Evolutionary conservation across 2,329 filamentous ascomycete species (phyloP).

Genomic region (Trichoderma atrobrunneum): DNA sequence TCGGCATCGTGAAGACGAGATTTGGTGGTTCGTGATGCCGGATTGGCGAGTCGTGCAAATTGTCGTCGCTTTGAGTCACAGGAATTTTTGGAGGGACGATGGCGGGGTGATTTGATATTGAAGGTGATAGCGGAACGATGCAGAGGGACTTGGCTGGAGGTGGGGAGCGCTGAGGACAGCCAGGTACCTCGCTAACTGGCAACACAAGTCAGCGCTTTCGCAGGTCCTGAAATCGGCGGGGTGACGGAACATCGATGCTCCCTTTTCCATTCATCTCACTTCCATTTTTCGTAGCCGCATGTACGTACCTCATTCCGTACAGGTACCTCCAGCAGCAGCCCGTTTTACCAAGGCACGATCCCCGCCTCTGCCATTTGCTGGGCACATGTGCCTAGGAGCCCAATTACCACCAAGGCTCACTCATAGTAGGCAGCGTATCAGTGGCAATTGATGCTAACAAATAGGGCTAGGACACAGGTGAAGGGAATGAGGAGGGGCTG

Average conservation of each 20-base stretch:
- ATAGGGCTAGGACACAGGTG: background rate
- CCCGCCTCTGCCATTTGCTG: background rate
- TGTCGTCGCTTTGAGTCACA: slow-evolving; percentile 38
- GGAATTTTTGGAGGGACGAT: slow-evolving; percentile 34
- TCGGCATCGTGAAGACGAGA: slow-evolving; percentile 67
- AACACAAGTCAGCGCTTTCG: background rate
- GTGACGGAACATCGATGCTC: slow-evolving; percentile 32
- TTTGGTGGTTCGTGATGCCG: slow-evolving; percentile 22
- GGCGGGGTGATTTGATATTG: slow-evolving; percentile 27
- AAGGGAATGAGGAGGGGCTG: background rate
- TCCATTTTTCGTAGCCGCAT: background rate
- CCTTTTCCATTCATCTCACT: slow-evolving; percentile 15
- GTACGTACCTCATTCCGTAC: background rate
- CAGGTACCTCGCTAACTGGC: slow-evolving; percentile 22
- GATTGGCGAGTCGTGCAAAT: background rate
- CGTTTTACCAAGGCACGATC: background rate
- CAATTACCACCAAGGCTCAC: background rate
- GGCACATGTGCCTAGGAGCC: background rate
- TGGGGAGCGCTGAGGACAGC: no score
- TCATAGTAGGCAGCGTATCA: background rate
- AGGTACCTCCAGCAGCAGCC: background rate
- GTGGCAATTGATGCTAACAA: background rate
- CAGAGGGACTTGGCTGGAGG: background rate
- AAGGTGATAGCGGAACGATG: slow-evolving; percentile 1
- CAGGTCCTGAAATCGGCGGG: slow-evolving; percentile 15